Percentiles rank a stretch among this genome's conserved stretches.
Evolutionary conservation across 2,329 filamentous ascomycete species (phyloP).

Genomic region (Calonectria leucothoes): DNA sequence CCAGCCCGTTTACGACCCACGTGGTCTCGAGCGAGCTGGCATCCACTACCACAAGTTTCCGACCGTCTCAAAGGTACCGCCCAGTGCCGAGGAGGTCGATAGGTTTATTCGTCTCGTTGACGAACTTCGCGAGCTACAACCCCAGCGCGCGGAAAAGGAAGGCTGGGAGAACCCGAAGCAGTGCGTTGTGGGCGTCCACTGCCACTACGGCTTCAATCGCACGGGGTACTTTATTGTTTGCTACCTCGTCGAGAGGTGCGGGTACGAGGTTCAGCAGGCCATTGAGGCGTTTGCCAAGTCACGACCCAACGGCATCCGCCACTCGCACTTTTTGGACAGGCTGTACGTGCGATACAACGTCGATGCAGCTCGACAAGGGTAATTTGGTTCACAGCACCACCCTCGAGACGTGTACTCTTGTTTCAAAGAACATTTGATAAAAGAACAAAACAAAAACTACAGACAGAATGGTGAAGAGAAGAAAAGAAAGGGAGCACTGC

Average conservation of each 20-base stretch:
- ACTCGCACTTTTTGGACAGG: slow-evolving; percentile 88
- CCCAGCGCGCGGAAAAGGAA: slow-evolving; percentile 48
- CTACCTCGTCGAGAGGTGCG: slow-evolving; percentile 87
- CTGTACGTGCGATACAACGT: slow-evolving; percentile 80
- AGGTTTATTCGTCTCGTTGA: slow-evolving; percentile 69
- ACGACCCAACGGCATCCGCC: slow-evolving; percentile 85
- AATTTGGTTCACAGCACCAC: neutral
- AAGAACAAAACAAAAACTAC: neutral
- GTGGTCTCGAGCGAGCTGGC: slow-evolving; percentile 72
- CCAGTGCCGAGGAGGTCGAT: slow-evolving; percentile 65
- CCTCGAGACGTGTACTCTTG: neutral
- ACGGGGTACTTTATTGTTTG: slow-evolving; percentile 92
- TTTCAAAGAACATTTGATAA: neutral
- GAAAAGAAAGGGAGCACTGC: neutral
- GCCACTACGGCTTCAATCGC: slow-evolving; percentile 95
- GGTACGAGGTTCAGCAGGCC: slow-evolving; percentile 78
- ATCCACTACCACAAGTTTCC: slow-evolving; percentile 88
- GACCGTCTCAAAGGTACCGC: slow-evolving; percentile 91
- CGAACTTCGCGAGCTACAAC: slow-evolving; percentile 67
- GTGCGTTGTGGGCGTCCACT: slow-evolving; percentile 84
- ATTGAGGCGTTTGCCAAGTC: slow-evolving; percentile 80
- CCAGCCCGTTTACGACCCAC: slow-evolving; percentile 87
- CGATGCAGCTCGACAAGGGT: slow-evolving; percentile 29
- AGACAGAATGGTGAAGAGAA: neutral
- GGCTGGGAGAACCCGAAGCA: slow-evolving; percentile 53